These are phyloP conservation scores for Monascus ruber DNA, from an alignment of 2,329 filamentous ascomycete species.

Conservation along the genomic window DNA sequence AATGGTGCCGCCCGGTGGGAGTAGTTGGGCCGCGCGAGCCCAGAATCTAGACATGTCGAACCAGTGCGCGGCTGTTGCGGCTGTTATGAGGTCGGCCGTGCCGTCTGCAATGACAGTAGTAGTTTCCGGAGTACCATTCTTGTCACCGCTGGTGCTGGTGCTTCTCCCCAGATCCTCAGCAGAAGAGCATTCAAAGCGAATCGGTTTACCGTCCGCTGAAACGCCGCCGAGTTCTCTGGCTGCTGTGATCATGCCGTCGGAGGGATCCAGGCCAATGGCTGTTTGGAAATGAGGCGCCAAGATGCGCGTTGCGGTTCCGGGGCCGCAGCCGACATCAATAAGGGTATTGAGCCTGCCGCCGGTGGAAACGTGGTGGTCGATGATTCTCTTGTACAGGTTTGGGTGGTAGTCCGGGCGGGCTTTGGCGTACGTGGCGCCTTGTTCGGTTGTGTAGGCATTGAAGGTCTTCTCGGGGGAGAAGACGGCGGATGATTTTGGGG, in stretches of 20 bases:
- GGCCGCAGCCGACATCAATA: constrained; percentile 48
- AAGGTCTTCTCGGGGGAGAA: constrained; percentile 9
- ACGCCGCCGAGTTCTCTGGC: constrained; percentile 30
- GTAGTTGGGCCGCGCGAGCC: constrained; percentile 32
- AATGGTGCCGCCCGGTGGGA: constrained; percentile 45
- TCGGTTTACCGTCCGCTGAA: constrained; percentile 19
- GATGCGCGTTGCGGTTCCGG: constrained; percentile 37
- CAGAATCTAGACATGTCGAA: constrained; percentile 46
- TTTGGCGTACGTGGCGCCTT: constrained; percentile 25
- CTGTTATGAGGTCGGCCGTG: constrained; percentile 40
- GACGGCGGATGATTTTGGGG: constrained; percentile 5
- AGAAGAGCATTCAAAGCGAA: constrained; percentile 33
- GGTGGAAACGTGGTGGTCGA: constrained; percentile 36
- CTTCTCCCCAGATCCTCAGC: constrained; percentile 32
- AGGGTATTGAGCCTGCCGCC: constrained; percentile 35
- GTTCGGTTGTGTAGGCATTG: constrained; percentile 7
- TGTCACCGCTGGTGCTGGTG: too few species aligned
- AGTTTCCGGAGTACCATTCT: constrained; percentile 15
- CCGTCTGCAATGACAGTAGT: constrained; percentile 13
- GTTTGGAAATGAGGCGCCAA: constrained; percentile 37
- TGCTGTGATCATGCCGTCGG: constrained; percentile 42
- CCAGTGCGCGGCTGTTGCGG: constrained; percentile 46
- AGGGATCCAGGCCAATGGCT: constrained; percentile 41
- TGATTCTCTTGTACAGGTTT: constrained; percentile 35
- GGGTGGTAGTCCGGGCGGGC: constrained; percentile 39